phyloP scores from a whole-genome alignment of 78 protist species.

The Dictyostelium citrinum region DNA sequence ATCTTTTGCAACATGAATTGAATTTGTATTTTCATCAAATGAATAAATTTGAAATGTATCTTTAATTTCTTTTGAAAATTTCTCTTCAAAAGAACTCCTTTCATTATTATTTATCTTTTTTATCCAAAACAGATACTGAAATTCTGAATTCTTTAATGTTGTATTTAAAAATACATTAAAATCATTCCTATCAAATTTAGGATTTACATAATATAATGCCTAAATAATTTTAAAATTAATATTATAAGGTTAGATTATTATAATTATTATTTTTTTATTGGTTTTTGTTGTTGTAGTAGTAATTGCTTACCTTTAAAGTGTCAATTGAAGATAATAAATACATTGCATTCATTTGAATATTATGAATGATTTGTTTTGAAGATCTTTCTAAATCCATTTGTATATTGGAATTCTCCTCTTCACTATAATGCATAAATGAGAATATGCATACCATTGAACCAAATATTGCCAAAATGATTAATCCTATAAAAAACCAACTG shows the following conservation, averaged over 20 bases:
- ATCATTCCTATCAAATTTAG: neutral
- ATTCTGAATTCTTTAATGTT: neutral
- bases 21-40: neutral
- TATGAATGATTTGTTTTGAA: constrained; percentile 33
- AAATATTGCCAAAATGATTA: neutral
- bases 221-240: neutral
- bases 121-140: neutral
- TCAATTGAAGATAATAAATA: neutral
- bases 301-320: constrained; percentile 22
- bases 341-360: constrained; percentile 9
- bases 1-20: neutral
- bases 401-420: constrained; percentile 24
- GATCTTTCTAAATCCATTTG: constrained; percentile 47
- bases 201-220: constrained; percentile 20
- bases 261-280: too few species aligned
- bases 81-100: constrained; percentile 6
- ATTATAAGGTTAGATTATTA: too few species aligned
- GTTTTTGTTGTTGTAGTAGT: neutral
- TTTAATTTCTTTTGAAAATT: neutral
- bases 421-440: constrained; percentile 40
- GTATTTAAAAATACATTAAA: neutral
- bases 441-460: constrained; percentile 20
- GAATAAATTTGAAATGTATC: neutral
- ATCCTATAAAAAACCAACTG: neutral
- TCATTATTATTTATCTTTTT: neutral